Conservation (phyloP, 169 alveolate genomes). For the Eimeria sp. region DNA sequence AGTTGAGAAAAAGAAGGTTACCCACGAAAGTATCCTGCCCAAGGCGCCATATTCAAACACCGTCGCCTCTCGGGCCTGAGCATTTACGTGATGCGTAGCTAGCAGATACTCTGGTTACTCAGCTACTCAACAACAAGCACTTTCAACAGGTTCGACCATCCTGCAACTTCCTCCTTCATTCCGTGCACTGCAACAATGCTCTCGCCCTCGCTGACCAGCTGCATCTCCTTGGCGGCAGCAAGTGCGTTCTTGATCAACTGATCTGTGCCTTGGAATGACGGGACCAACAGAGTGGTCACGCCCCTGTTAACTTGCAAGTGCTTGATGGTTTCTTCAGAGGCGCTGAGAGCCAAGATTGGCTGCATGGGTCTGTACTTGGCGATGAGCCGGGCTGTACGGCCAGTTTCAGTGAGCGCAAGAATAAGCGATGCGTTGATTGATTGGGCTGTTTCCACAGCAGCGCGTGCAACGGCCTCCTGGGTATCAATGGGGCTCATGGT, state of each 20-base stretch:
- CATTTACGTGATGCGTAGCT: background rate
- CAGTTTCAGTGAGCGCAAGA: constrained; percentile 98
- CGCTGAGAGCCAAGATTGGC: constrained; percentile 96
- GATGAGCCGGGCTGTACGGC: constrained; percentile 97
- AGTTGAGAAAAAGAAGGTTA: background rate
- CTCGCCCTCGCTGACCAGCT: constrained; percentile 95
- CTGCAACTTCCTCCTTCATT: constrained; percentile 96
- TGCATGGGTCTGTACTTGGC: constrained; percentile 98
- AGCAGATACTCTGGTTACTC: background rate
- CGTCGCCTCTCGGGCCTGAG: background rate
- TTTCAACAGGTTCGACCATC: constrained; percentile 96
- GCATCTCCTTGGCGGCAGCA: constrained; percentile 95
- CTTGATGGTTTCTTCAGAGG: constrained; percentile 94
- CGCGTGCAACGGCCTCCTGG: constrained; percentile 88
- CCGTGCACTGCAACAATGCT: constrained; percentile 98
- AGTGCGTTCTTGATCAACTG: constrained; percentile 86
- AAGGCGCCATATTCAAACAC: background rate
- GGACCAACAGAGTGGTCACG: constrained; percentile 93
- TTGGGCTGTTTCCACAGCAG: constrained; percentile 88
- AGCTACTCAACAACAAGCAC: constrained; percentile 89
- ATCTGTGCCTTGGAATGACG: constrained; percentile 88
- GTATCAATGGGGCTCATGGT: constrained; percentile 77
- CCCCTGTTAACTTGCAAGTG: constrained; percentile 97
- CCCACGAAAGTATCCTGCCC: background rate
- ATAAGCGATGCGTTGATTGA: constrained; percentile 93